Conservation (phyloP, 352 stramenopile genomes). For the Phytopythium helicoides region DNA sequence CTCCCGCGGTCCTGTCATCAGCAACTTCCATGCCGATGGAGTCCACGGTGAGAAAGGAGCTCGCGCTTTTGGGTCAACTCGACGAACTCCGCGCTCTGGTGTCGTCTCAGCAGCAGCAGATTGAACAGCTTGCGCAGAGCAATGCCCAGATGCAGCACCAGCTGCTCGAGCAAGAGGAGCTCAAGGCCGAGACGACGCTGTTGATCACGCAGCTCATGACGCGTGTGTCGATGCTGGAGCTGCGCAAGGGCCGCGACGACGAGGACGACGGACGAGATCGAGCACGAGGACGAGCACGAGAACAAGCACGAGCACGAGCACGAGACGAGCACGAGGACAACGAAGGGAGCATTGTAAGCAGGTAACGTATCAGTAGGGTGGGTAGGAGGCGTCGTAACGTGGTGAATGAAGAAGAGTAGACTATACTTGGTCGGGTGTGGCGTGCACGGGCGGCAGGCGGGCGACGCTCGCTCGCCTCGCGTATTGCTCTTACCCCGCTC, state of each 20-base stretch:
- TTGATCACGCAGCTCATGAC: conserved; percentile 86
- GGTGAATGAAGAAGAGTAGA: too few species aligned
- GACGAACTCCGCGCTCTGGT: conserved; percentile 54
- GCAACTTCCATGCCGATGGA: neutral
- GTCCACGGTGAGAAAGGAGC: conserved; percentile 6
- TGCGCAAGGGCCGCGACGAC: conserved; percentile 39
- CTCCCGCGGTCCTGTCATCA: neutral
- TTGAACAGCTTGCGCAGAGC: conserved; percentile 67
- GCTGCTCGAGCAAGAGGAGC: conserved; percentile 74
- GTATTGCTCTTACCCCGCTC: neutral
- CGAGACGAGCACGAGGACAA: neutral
- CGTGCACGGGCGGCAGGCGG: too few species aligned
- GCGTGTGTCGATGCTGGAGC: conserved; percentile 72
- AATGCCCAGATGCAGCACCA: conserved; percentile 84
- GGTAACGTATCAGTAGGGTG: neutral
- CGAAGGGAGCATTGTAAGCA: neutral
- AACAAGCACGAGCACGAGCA: conserved; percentile 8
- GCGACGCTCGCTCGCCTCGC: too few species aligned
- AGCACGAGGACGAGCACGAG: conserved; percentile 30
- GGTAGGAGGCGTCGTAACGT: too few species aligned
- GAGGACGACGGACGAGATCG: conserved; percentile 21
- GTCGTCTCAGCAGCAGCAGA: conserved; percentile 59
- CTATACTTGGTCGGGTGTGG: too few species aligned
- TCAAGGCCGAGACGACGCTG: conserved; percentile 82
- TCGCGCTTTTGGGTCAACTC: conserved; percentile 34